phyloP scores from a whole-genome alignment of 2,329 filamentous ascomycete genomes.

The Zymoseptoria ardabiliae region DNA sequence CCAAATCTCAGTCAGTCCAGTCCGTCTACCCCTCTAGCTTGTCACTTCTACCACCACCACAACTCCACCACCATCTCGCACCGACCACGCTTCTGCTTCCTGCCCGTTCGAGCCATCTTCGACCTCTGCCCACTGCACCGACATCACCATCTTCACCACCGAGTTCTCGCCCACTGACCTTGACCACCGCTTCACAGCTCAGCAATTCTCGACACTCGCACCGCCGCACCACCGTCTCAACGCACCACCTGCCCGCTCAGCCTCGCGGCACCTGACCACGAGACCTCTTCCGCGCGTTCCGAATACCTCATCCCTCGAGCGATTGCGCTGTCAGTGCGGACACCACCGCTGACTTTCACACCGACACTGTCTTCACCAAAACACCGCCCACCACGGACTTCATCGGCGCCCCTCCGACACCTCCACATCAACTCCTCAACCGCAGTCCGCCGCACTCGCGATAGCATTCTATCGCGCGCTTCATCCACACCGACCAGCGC shows the following conservation, averaged over 20 bases:
- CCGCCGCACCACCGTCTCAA: background rate
- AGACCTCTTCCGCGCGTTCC: background rate
- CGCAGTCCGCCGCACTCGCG: constrained; percentile 35
- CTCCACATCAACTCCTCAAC: constrained; percentile 41
- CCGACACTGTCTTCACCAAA: background rate
- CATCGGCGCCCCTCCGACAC: constrained; percentile 34
- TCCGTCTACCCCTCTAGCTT: no score
- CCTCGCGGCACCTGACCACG: background rate
- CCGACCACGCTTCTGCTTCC: background rate
- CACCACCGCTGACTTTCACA: background rate
- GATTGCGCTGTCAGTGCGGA: background rate
- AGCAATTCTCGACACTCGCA: background rate
- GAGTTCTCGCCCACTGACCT: background rate
- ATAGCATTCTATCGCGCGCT: constrained; percentile 29
- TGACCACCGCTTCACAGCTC: background rate
- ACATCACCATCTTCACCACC: background rate
- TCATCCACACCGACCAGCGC: constrained; percentile 10
- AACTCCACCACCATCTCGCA: background rate
- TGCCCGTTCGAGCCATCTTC: background rate
- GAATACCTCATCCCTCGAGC: background rate
- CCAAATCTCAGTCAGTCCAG: background rate
- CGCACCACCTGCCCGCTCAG: background rate
- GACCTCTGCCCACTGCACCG: background rate
- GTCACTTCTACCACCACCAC: background rate
- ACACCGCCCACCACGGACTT: constrained; percentile 49